Evolutionary conservation across 2,329 filamentous ascomycete genomes (phyloP).

Genomic region (Mycosphaerelloides madeirae): DNA sequence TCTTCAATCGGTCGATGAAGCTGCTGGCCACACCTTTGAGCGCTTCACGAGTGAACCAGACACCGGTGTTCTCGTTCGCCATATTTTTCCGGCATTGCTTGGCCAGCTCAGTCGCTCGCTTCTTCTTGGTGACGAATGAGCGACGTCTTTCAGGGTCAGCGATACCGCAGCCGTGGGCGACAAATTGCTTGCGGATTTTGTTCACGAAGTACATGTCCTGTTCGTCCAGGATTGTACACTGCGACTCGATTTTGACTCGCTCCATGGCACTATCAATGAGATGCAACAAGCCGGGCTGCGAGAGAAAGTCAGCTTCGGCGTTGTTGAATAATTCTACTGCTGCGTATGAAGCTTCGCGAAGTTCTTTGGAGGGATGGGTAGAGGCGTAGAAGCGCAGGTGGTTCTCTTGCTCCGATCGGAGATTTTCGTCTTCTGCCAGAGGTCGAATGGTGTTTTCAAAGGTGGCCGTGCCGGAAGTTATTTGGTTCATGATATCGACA

Average conservation of each 20-base stretch:
- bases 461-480: no score
- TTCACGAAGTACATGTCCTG: slow-evolving; percentile 2
- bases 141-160: background rate
- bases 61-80: background rate
- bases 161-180: slow-evolving; percentile 3
- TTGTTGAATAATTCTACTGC: slow-evolving; percentile 2
- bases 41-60: slow-evolving; percentile 4
- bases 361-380: background rate
- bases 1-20: background rate
- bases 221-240: background rate
- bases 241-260: background rate
- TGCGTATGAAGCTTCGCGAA: slow-evolving; percentile 5
- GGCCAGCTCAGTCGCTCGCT: slow-evolving; percentile 1
- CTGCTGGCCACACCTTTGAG: slow-evolving; percentile 1
- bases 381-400: slow-evolving; percentile 6
- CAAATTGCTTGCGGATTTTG: slow-evolving; percentile 1
- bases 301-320: background rate
- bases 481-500: no score
- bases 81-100: background rate
- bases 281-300: background rate
- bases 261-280: background rate
- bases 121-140: slow-evolving; percentile 3
- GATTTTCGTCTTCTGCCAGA: no score
- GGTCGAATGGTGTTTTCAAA: no score
- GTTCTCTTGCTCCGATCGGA: no score